Evolutionary conservation across 139 green algal genomes (phyloP).

Genomic region (Chlamydomonas schloesseri): DNA sequence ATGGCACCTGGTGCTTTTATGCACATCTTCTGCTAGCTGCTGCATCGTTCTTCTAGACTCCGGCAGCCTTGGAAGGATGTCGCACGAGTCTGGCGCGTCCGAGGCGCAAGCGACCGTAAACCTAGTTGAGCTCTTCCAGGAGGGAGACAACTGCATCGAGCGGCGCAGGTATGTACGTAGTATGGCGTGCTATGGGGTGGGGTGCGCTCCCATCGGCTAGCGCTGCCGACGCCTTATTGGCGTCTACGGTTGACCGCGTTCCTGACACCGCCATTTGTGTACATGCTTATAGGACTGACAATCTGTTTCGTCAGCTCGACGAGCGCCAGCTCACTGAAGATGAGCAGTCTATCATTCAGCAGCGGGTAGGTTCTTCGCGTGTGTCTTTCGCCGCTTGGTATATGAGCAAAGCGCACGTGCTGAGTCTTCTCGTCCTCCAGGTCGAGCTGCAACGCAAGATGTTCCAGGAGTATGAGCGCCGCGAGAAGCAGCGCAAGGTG

Average conservation of each 20-base stretch:
- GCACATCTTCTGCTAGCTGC: too few species aligned
- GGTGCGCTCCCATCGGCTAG: too few species aligned
- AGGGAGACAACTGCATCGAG: slow-evolving; percentile 39
- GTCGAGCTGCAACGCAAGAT: slow-evolving; percentile 79
- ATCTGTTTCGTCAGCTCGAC: slow-evolving; percentile 88
- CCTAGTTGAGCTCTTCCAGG: slow-evolving; percentile 40
- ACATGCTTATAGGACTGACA: slow-evolving; percentile 67
- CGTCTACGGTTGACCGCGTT: too few species aligned
- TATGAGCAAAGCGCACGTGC: too few species aligned
- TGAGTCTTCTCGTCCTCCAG: slow-evolving; percentile 45
- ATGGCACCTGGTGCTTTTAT: too few species aligned
- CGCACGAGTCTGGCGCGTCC: neutral
- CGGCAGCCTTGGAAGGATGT: too few species aligned
- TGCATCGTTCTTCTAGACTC: too few species aligned
- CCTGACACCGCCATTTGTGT: too few species aligned
- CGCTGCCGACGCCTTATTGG: too few species aligned
- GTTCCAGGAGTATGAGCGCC: slow-evolving; percentile 79
- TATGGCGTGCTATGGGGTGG: too few species aligned
- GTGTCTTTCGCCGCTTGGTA: too few species aligned
- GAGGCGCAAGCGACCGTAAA: neutral
- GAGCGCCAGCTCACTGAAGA: slow-evolving; percentile 77
- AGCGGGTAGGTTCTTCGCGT: slow-evolving; percentile 65
- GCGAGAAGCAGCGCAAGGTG: slow-evolving; percentile 76
- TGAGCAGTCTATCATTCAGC: slow-evolving; percentile 83
- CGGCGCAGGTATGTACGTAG: slow-evolving; percentile 13